These are phyloP conservation scores for Umbelopsis ramanniana DNA, from an alignment of 192 early-diverging fungal species.

Conservation along the genomic window DNA sequence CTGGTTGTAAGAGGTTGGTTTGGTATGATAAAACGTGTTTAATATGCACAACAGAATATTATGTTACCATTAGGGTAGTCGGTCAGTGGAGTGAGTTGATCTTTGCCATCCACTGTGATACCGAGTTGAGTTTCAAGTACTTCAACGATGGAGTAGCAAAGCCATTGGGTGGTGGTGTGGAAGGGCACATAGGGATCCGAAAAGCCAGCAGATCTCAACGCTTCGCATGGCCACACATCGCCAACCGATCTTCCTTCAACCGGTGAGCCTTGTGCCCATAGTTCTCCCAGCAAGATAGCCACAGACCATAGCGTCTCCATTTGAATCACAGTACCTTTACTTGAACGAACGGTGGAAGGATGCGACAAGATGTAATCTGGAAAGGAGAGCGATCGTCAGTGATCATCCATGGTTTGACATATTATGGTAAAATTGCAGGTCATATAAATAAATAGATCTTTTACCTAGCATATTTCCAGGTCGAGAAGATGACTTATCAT, in stretches of 20 bases:
- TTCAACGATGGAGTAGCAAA: constrained; percentile 91
- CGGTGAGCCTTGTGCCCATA: constrained; percentile 71
- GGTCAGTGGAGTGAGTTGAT: constrained; percentile 82
- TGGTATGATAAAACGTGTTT: neutral
- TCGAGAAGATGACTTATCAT: constrained; percentile 52
- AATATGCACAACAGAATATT: neutral
- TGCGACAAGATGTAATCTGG: constrained; percentile 68
- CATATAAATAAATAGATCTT: neutral
- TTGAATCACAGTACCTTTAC: constrained; percentile 47
- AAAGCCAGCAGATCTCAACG: constrained; percentile 20
- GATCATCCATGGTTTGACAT: neutral
- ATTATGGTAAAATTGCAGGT: too few relatives aligned
- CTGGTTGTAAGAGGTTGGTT: constrained; percentile 20
- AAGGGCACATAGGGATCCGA: constrained; percentile 70
- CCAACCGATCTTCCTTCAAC: constrained; percentile 20
- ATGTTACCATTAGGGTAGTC: constrained; percentile 78
- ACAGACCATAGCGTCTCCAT: constrained; percentile 81
- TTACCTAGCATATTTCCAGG: constrained; percentile 82
- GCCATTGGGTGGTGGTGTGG: constrained; percentile 95
- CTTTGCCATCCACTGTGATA: constrained; percentile 60
- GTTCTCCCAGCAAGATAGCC: constrained; percentile 73
- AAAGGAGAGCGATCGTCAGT: neutral
- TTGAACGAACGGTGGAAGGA: constrained; percentile 46
- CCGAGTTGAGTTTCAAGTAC: constrained; percentile 60
- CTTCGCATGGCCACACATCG: constrained; percentile 44